Base-by-base conservation (phyloP, 2,329 filamentous ascomycete species). In the Penicillium psychrosexuale region DNA sequence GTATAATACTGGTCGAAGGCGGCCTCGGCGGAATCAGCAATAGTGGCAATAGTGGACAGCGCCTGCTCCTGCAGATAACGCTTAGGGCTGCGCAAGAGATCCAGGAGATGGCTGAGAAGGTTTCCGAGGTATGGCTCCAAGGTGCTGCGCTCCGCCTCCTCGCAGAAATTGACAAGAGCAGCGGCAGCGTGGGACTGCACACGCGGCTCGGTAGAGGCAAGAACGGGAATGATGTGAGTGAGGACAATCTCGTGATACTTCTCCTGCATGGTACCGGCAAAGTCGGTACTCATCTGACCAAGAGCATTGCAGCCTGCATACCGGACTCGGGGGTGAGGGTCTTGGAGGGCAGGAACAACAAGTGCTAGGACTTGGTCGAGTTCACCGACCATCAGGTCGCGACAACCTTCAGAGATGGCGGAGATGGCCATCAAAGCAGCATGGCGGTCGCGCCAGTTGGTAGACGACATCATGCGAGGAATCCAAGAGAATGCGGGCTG, bases 211-310 rank as follows among this genome's bases (percentile, higher is more conserved):
- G 90, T 83, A 2, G 91, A 95, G 67, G 92, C 85, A 6, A 99
- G 82, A 0, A 97, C 93, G 1, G 93, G 92, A 51, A 99, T 91
- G 52, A 99, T 94, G 63, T 91, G 91, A 64, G 87, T 90, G 48
- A 99, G 82, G 15, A 99, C 90, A 42, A 87, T 82, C 61, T 90
- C 84, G 73, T 96, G 94, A 74, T 96, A 96, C 66, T 96, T 94
- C 63, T 90, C 89, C 75, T 99, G 94, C 93, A 99, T 97, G 11
- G 89, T 95, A 12, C 92, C 92, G 12, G 95, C 93, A 73, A 99
- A 99, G 70, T 99, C 94, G 31, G 94, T 99, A 78, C 93, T 97
- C 94, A 99, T 99, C 75, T 99, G 94, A 28, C 94, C 94, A n/a
- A 99, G 83, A 39, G 94, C 94, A 70, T 99, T 97, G 79, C 94